phyloP scores from a whole-genome alignment of 2,329 filamentous ascomycete species.

The Neocatenulostroma microsporum region DNA sequence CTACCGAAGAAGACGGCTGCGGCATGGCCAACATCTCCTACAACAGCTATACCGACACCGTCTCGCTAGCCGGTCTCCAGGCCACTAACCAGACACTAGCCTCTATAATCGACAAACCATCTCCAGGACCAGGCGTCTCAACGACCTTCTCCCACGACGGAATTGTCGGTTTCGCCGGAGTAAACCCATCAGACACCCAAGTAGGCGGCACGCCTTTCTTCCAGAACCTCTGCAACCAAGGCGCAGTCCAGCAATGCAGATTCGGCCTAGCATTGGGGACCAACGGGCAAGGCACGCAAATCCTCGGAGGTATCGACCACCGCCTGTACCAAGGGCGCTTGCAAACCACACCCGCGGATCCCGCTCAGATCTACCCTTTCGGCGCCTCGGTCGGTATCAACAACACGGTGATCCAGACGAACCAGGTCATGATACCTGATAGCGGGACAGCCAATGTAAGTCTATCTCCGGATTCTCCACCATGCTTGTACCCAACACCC shows the following conservation, averaged over 20 bases:
- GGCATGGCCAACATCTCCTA: slow-evolving; percentile 3
- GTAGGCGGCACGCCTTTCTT: slow-evolving; percentile 6
- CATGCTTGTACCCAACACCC: no score
- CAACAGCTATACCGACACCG: slow-evolving; percentile 1
- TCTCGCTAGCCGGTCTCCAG: neutral
- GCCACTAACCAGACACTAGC: slow-evolving; percentile 1
- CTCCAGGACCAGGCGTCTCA: slow-evolving; percentile 2
- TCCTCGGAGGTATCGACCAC: slow-evolving; percentile 5
- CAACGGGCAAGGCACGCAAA: slow-evolving; percentile 1
- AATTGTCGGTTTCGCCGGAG: slow-evolving; percentile 1
- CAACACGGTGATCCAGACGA: neutral
- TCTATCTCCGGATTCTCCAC: neutral
- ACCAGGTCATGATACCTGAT: neutral
- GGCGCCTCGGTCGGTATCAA: neutral
- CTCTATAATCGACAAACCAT: neutral
- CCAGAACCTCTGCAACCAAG: slow-evolving; percentile 3
- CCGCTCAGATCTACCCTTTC: neutral
- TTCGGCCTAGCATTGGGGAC: slow-evolving; percentile 6
- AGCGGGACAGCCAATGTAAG: slow-evolving; percentile 1
- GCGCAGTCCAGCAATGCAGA: slow-evolving; percentile 2
- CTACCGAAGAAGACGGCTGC: slow-evolving; percentile 2
- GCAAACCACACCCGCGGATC: neutral
- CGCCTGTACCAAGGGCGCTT: neutral
- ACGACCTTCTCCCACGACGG: slow-evolving; percentile 3
- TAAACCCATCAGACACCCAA: neutral